Evolutionary conservation across 129 eudicot genomes (phyloP).

Genomic region (Chrysanthemum lavandulifolium): DNA sequence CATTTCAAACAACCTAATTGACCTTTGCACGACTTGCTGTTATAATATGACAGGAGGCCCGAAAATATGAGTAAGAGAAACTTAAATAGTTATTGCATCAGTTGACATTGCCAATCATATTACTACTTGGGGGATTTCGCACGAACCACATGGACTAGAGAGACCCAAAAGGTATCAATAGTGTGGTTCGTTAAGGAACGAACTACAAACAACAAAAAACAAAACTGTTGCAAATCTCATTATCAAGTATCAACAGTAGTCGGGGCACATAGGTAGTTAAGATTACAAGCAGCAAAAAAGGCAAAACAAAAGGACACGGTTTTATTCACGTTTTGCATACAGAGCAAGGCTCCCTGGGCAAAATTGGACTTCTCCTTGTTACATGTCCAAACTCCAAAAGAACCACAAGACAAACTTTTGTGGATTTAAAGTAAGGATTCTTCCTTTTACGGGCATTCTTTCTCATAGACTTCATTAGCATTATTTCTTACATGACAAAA

Average conservation of each 20-base stretch:
- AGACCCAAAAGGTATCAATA: no score
- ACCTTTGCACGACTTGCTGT: constrained; percentile 44
- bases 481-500: no score
- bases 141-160: no score
- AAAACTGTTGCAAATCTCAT: not conserved
- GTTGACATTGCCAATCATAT: no score
- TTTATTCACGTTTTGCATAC: constrained; percentile 15
- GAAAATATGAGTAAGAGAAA: no score
- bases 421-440: constrained; percentile 7
- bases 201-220: not conserved
- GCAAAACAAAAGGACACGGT: constrained; percentile 11
- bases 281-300: constrained; percentile 8
- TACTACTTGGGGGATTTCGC: no score
- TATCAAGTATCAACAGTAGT: constrained; percentile 2
- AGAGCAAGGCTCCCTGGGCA: constrained; percentile 4
- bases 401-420: not conserved
- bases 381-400: constrained; percentile 16
- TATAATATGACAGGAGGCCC: constrained; percentile 45
- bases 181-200: no score
- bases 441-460: constrained; percentile 53
- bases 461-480: constrained; percentile 57
- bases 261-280: constrained; percentile 3
- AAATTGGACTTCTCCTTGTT: constrained; percentile 21
- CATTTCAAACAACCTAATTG: constrained; percentile 68
- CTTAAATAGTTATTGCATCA: no score